These are phyloP conservation scores for Mycosphaerelloides madeirae DNA, from an alignment of 2,329 filamentous ascomycete genomes.

Conservation along the genomic window DNA sequence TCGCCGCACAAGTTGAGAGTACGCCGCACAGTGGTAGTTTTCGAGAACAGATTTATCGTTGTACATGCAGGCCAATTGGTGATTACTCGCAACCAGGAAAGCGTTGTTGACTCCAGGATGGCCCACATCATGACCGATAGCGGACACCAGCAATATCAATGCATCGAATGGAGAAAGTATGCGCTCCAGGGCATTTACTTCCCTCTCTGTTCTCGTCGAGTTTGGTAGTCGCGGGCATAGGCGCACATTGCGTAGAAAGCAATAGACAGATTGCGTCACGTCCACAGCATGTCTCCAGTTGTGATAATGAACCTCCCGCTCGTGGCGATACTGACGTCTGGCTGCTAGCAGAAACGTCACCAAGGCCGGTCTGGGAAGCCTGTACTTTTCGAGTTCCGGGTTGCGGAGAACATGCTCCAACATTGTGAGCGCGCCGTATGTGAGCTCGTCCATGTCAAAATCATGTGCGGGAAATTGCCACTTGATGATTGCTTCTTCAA, in stretches of 20 bases:
- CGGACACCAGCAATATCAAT: constrained; percentile 82
- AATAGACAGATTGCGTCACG: constrained; percentile 88
- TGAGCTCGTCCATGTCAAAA: constrained; percentile 83
- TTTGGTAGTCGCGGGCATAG: constrained; percentile 53
- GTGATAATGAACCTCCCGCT: constrained; percentile 59
- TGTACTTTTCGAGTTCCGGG: constrained; percentile 69
- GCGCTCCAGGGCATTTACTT: constrained; percentile 59
- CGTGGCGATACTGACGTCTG: constrained; percentile 84
- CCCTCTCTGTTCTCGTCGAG: constrained; percentile 47
- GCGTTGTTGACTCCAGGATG: constrained; percentile 98
- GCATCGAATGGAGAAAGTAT: constrained; percentile 84
- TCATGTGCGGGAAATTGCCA: constrained; percentile 91
- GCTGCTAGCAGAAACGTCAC: constrained; percentile 82
- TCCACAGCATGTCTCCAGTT: constrained; percentile 98
- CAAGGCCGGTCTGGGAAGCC: constrained; percentile 51
- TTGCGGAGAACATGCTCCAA: constrained; percentile 80
- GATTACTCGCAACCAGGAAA: constrained; percentile 86
- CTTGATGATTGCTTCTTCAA: constrained; percentile 65
- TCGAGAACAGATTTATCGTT: constrained; percentile 96
- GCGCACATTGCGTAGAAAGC: constrained; percentile 68
- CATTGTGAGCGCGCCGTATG: constrained; percentile 81
- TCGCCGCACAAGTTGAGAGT: constrained; percentile 87
- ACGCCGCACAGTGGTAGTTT: constrained; percentile 95
- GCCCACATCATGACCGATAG: constrained; percentile 96
- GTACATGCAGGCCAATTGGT: constrained; percentile 89